Conservation (phyloP, 257 asterid species). For the Nicotiana paniculata region DNA sequence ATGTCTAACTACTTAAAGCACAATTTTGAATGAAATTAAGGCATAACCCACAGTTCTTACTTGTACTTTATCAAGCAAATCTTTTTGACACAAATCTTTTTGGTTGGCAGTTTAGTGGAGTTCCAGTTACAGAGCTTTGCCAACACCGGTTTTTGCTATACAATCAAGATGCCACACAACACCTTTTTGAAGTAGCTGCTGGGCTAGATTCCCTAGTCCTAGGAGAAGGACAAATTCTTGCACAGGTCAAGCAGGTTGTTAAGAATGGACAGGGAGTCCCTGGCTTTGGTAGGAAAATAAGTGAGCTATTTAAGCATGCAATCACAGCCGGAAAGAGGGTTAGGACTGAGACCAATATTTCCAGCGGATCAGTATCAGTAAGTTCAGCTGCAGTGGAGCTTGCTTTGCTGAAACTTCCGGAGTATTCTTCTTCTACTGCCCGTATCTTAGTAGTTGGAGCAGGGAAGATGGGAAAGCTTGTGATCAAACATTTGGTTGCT, state of each 20-base stretch:
- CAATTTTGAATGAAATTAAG: background rate
- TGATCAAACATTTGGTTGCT: slow-evolving; percentile 79
- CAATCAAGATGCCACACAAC: slow-evolving; percentile 66
- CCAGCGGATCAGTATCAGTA: slow-evolving; percentile 85
- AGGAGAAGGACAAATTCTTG: slow-evolving; percentile 95
- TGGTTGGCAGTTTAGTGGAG: slow-evolving; percentile 62
- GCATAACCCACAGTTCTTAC: background rate
- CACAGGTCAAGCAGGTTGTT: slow-evolving; percentile 91
- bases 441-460: slow-evolving; percentile 84
- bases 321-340: slow-evolving; percentile 88
- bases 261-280: slow-evolving; percentile 68
- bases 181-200: slow-evolving; percentile 80
- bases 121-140: slow-evolving; percentile 61
- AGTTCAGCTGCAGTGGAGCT: slow-evolving; percentile 98
- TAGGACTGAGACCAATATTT: slow-evolving; percentile 72
- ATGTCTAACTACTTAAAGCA: background rate
- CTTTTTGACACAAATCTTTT: background rate
- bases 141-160: slow-evolving; percentile 58
- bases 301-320: slow-evolving; percentile 77
- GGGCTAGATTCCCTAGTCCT: slow-evolving; percentile 90
- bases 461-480: slow-evolving; percentile 95
- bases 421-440: slow-evolving; percentile 33
- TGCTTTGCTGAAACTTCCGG: slow-evolving; percentile 75
- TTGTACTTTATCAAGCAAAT: background rate
- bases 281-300: slow-evolving; percentile 77